Evolutionary conservation across 768 basidiomycete species (phyloP), one percentile per base, ranked within the genome.

Genomic region (Multifurca ochricompacta): DNA sequence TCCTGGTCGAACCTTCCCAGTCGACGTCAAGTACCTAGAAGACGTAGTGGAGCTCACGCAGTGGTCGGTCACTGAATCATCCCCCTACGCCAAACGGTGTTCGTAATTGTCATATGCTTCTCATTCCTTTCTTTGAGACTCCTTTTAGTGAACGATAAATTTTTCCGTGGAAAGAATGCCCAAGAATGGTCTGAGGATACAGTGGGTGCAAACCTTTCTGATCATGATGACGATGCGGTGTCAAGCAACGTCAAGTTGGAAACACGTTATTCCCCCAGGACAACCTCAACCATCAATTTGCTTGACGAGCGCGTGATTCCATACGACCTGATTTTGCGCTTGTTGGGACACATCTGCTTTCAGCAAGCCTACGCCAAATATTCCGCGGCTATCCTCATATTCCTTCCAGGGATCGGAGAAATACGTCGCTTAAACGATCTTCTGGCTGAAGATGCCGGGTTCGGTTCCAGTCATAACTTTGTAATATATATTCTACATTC

Each of bases 1-100:
- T 27, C 94, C 94, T 16, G 96, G 95, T 3, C 80, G 95, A 16
- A 97, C 93, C 1, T 98, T 90, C 70, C 95, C 95, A 30, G 95
- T 98, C 5, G 82, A 88, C 48, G 74, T 86, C 18, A 75, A 77
- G 40, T 98, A 81, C 67, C 73, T 98, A 16, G 95, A 99, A 68
- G 95, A 98, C 67, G 92, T 90, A 1, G 77, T 97, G 35, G 85
- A 97, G 68, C 74, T 77, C 51, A 82, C 87, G 5, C 73, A 75
- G 13, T 96, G 91, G 91, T 73, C 79, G 18, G 80, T 96, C 56
- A 71, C 80, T 3, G 89, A 91, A 61, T 77, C 71, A 48, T 96
- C 93, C 0, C 87, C 82, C 8, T 96, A 91, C 69, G 87, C 87
- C 6, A 73, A 79, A 55, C 79, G 81, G 55, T 62, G 88, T 88